phyloP scores from a whole-genome alignment of 2,329 filamentous ascomycete species.

The Talaromyces rugulosus region DNA sequence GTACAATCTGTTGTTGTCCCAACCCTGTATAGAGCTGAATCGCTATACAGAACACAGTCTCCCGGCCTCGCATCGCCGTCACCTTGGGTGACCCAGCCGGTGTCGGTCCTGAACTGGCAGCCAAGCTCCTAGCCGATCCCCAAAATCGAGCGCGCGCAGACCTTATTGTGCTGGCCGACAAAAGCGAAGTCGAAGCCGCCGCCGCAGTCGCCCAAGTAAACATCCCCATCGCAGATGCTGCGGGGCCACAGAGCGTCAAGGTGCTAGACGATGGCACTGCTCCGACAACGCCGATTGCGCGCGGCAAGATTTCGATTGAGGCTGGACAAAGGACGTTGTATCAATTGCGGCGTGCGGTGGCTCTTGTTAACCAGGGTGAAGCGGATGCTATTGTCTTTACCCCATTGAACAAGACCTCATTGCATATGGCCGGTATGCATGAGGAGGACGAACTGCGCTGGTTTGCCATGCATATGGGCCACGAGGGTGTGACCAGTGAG shows the following conservation, averaged over 20 bases:
- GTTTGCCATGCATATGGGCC: slow-evolving; percentile 31
- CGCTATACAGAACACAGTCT: no score
- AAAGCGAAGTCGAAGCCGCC: slow-evolving; percentile 22
- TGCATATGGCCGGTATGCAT: slow-evolving; percentile 31
- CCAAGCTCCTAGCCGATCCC: slow-evolving; percentile 28
- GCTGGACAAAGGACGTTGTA: slow-evolving; percentile 23
- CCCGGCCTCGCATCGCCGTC: slow-evolving; percentile 25
- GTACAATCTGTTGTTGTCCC: no score
- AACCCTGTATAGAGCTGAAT: no score
- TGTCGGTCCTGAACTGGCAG: slow-evolving; percentile 28
- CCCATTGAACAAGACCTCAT: slow-evolving; percentile 31
- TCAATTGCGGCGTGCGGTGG: slow-evolving; percentile 25
- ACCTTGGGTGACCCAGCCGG: slow-evolving; percentile 30
- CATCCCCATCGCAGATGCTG: slow-evolving; percentile 13
- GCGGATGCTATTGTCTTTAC: slow-evolving; percentile 31
- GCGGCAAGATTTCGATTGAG: slow-evolving; percentile 21
- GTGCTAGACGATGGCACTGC: slow-evolving; percentile 26
- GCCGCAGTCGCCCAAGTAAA: slow-evolving; percentile 17
- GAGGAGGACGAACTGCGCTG: slow-evolving; percentile 33
- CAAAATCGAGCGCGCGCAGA: slow-evolving; percentile 24
- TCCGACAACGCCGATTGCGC: slow-evolving; percentile 7
- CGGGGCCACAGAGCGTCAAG: slow-evolving; percentile 17
- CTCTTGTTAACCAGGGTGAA: slow-evolving; percentile 21
- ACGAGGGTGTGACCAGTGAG: slow-evolving; percentile 27
- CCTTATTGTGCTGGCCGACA: slow-evolving; percentile 26